These are phyloP conservation scores for Trichoderma parareesei DNA, from an alignment of 495 filamentous ascomycete species.

Conservation along the genomic window DNA sequence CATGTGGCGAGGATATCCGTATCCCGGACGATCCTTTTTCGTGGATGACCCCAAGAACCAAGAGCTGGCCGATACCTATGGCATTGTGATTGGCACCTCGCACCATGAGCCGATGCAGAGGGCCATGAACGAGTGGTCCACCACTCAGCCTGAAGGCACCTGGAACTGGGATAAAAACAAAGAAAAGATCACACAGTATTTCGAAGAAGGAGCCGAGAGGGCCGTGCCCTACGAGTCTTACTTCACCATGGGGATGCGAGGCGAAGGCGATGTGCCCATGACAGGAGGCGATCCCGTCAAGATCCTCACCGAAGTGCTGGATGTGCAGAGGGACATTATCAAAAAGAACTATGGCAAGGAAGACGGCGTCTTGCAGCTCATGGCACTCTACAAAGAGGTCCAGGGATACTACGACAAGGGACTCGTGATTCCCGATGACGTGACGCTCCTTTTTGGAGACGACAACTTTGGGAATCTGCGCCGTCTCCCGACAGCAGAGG, in stretches of 20 bases:
- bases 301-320: conserved; percentile 45
- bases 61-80: conserved; percentile 61
- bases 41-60: conserved; percentile 62
- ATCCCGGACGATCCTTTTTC: conserved; percentile 51
- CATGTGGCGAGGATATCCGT: conserved; percentile 38
- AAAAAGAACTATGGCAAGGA: conserved; percentile 43
- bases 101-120: conserved; percentile 72
- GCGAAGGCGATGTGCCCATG: conserved; percentile 56
- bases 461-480: conserved; percentile 69
- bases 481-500: conserved; percentile 53
- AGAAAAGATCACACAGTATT: conserved; percentile 55
- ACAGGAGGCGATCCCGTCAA: conserved; percentile 45
- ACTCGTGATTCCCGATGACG: conserved; percentile 59
- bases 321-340: conserved; percentile 51
- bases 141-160: conserved; percentile 45
- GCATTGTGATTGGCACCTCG: conserved; percentile 61
- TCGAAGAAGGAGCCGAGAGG: conserved; percentile 56
- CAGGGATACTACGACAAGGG: conserved; percentile 60
- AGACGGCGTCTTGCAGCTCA: conserved; percentile 58
- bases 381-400: conserved; percentile 67
- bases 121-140: conserved; percentile 58
- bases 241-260: conserved; percentile 69
- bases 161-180: conserved; percentile 66
- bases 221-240: conserved; percentile 55
- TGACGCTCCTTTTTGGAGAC: conserved; percentile 67